Conservation (phyloP, 495 filamentous ascomycete species). For the Durotheca rogersii region DNA sequence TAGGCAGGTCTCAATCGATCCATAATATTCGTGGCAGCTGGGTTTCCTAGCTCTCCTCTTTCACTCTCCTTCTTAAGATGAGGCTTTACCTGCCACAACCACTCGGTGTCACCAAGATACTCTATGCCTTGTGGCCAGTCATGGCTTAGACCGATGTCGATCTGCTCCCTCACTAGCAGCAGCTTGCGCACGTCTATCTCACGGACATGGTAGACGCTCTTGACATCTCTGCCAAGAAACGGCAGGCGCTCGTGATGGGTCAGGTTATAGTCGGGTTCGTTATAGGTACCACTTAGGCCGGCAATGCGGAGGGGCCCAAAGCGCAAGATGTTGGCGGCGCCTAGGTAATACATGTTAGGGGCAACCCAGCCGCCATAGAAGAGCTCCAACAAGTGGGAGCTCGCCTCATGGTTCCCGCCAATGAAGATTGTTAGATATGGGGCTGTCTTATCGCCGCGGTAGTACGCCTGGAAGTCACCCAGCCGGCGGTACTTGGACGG, state of each 20-base stretch:
- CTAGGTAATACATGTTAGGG: slow-evolving; percentile 94
- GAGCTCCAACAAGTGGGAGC: slow-evolving; percentile 81
- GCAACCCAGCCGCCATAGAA: slow-evolving; percentile 98
- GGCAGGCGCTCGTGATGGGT: slow-evolving; percentile 84
- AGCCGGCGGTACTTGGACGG: slow-evolving; percentile 80
- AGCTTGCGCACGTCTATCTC: slow-evolving; percentile 91
- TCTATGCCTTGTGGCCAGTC: slow-evolving; percentile 91
- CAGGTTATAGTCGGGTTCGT: slow-evolving; percentile 79
- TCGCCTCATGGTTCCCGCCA: slow-evolving; percentile 92
- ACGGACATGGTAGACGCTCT: slow-evolving; percentile 80
- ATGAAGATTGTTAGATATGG: slow-evolving; percentile 91
- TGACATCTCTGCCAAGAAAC: slow-evolving; percentile 69
- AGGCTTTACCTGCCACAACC: slow-evolving; percentile 68
- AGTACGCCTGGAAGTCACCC: slow-evolving; percentile 91
- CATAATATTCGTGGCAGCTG: slow-evolving; percentile 74
- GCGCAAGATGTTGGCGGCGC: slow-evolving; percentile 82
- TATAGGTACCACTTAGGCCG: slow-evolving; percentile 91
- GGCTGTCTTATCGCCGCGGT: slow-evolving; percentile 71
- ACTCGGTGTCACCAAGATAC: slow-evolving; percentile 61
- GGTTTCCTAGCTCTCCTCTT: slow-evolving; percentile 70
- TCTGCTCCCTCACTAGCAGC: slow-evolving; percentile 74
- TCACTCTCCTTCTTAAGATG: slow-evolving; percentile 72
- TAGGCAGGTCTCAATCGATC: slow-evolving; percentile 76
- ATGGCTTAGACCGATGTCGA: slow-evolving; percentile 89
- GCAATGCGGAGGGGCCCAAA: slow-evolving; percentile 82